Percentiles rank a stretch among this genome's conserved stretches.
Conservation (phyloP, 2,329 filamentous ascomycete species). For the Talaromyces sp. region DNA sequence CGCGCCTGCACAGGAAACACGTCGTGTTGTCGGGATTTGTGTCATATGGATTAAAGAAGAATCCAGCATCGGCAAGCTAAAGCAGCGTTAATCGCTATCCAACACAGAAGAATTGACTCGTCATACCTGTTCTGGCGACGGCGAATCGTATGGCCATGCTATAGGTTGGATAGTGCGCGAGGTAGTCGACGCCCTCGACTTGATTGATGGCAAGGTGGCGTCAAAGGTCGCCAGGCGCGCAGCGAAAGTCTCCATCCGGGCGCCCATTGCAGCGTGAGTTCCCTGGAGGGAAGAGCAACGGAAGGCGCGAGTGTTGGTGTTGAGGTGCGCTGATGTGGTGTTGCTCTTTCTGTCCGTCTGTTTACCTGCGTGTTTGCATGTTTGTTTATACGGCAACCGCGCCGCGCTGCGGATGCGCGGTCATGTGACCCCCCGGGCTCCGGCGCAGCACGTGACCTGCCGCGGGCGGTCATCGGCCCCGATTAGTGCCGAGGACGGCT, state of each 20-base stretch:
- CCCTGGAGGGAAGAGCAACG: not conserved
- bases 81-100: slow-evolving; percentile 6
- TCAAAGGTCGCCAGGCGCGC: slow-evolving; percentile 78
- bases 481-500: not conserved
- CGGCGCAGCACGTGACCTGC: not conserved
- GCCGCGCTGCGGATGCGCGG: not conserved
- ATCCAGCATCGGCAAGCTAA: slow-evolving; percentile 83
- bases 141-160: slow-evolving; percentile 73
- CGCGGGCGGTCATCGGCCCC: not conserved
- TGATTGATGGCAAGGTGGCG: slow-evolving; percentile 52
- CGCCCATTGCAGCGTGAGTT: slow-evolving; percentile 16
- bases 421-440: not conserved
- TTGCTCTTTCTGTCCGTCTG: not conserved
- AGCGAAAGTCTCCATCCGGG: slow-evolving; percentile 58
- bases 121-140: slow-evolving; percentile 59
- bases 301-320: not conserved
- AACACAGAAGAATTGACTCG: slow-evolving; percentile 16
- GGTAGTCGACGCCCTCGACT: slow-evolving; percentile 63
- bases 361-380: not conserved
- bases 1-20: slow-evolving; percentile 81
- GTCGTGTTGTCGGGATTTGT: slow-evolving; percentile 78
- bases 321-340: not conserved
- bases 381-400: not conserved
- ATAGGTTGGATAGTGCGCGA: slow-evolving; percentile 50
- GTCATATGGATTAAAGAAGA: slow-evolving; percentile 75